A percentile compares a stretch with the other conserved stretches of the same genome.
These are phyloP conservation scores for Zygoascus bituminiphila DNA, from an alignment of 805 yeast genomes.

Conservation along the genomic window DNA sequence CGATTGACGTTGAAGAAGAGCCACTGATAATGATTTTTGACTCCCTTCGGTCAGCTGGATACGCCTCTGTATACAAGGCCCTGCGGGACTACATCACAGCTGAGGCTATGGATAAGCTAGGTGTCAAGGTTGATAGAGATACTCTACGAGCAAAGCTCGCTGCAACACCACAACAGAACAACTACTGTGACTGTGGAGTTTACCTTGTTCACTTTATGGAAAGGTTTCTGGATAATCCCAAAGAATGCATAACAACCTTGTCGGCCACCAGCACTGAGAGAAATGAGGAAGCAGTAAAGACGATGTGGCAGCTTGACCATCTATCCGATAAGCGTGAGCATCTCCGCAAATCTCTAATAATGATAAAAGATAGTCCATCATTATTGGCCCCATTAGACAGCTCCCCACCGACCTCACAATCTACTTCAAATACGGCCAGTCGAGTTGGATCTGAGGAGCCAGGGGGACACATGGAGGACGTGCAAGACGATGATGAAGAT, in stretches of 20 bases:
- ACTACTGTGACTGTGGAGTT: constrained; percentile 90
- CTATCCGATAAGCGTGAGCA: not conserved
- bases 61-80: constrained; percentile 31
- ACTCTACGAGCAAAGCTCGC: constrained; percentile 43
- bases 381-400: not conserved
- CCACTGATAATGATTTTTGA: constrained; percentile 58
- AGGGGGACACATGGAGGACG: not conserved
- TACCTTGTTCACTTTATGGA: constrained; percentile 58
- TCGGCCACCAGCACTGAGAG: constrained; percentile 5
- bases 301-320: constrained; percentile 1
- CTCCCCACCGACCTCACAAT: not conserved
- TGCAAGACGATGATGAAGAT: not conserved
- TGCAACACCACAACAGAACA: constrained; percentile 73
- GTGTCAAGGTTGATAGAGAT: constrained; percentile 37
- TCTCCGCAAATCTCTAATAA: not conserved
- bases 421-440: not conserved
- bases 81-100: constrained; percentile 51
- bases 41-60: constrained; percentile 42
- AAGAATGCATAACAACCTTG: constrained; percentile 16
- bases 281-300: constrained; percentile 3
- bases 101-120: constrained; percentile 61
- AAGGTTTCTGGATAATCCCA: constrained; percentile 24
- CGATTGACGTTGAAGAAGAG: constrained; percentile 4
- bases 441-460: not conserved
- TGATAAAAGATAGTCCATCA: not conserved